Conservation (phyloP, 805 yeast species). For the Candida rishiriensis region DNA sequence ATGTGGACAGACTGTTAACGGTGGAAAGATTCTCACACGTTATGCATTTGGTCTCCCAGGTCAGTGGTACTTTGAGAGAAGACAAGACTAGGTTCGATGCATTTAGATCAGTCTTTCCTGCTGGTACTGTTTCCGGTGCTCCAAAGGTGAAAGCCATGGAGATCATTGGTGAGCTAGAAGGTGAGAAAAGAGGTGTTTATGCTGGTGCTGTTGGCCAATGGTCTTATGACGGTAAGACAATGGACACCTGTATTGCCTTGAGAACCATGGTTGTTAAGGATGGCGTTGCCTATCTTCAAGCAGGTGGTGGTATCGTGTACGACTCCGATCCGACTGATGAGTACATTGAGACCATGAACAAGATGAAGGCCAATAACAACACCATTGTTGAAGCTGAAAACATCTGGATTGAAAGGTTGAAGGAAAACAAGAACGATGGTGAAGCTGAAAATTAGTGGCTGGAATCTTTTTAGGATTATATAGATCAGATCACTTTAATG, state of each 20-base stretch:
- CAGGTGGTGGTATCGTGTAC: slow-evolving; percentile 97
- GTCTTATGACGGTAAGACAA: slow-evolving; percentile 91
- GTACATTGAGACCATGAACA: slow-evolving; percentile 93
- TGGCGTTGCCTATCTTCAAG: slow-evolving; percentile 88
- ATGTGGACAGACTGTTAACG: slow-evolving; percentile 81
- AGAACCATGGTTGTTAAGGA: slow-evolving; percentile 96
- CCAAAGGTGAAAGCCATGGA: slow-evolving; percentile 98
- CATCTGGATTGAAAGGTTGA: slow-evolving; percentile 52
- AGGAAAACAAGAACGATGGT: slow-evolving; percentile 22
- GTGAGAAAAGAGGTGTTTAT: slow-evolving; percentile 91
- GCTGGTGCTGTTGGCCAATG: slow-evolving; percentile 99
- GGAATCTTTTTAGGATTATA: not conserved
- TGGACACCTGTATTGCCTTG: slow-evolving; percentile 97
- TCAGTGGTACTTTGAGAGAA: slow-evolving; percentile 80
- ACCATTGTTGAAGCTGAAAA: slow-evolving; percentile 92
- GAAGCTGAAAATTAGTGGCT: slow-evolving; percentile 15
- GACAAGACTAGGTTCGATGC: slow-evolving; percentile 94
- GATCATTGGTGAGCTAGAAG: slow-evolving; percentile 81
- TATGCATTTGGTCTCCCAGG: slow-evolving; percentile 93
- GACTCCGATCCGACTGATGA: slow-evolving; percentile 96
- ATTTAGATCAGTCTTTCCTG: slow-evolving; percentile 96
- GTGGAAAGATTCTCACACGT: slow-evolving; percentile 96
- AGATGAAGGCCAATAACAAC: slow-evolving; percentile 88
- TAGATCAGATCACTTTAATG: not conserved
- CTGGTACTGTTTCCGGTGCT: slow-evolving; percentile 98